These are phyloP conservation scores for Botrytis elliptica DNA, from an alignment of 2,329 filamentous ascomycete genomes.

Conservation along the genomic window DNA sequence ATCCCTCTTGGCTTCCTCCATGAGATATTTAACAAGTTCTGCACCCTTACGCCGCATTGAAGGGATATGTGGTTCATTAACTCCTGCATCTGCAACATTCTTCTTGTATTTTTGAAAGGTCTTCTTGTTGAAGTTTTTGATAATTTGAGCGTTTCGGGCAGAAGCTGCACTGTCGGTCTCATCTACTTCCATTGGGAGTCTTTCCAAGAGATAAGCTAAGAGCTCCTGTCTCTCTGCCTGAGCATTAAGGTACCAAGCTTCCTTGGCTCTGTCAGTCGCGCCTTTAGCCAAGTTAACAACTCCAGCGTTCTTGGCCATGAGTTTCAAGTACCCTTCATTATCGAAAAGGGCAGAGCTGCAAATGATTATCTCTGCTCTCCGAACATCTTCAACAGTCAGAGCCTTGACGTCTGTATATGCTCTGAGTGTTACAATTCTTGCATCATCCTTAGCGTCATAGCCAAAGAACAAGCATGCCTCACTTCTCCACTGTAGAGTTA, in stretches of 20 bases:
- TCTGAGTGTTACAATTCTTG: conserved; percentile 45
- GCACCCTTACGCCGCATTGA: background rate
- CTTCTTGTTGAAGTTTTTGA: background rate
- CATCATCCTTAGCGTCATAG: background rate
- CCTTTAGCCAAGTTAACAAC: background rate
- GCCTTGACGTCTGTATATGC: conserved; percentile 26
- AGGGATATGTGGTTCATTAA: background rate
- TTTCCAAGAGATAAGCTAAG: background rate
- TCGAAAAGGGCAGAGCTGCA: background rate
- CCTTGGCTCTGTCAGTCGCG: background rate
- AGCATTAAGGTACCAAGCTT: conserved; percentile 3
- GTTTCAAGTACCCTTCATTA: background rate
- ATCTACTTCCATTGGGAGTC: background rate
- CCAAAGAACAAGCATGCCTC: conserved; percentile 47
- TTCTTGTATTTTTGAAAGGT: background rate
- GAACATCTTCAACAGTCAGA: background rate
- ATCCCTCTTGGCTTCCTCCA: background rate
- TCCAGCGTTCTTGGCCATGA: background rate
- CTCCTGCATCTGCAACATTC: background rate
- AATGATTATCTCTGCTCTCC: conserved; percentile 8
- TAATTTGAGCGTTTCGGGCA: background rate
- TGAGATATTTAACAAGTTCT: background rate
- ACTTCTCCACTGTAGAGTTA: conserved; percentile 56
- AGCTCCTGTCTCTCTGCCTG: background rate
- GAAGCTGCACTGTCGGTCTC: background rate